Percentiles rank a stretch among this genome's conserved stretches.
These are phyloP conservation scores for Wickerhamomyces kurtzmanii DNA, from an alignment of 805 yeast genomes.

Conservation along the genomic window DNA sequence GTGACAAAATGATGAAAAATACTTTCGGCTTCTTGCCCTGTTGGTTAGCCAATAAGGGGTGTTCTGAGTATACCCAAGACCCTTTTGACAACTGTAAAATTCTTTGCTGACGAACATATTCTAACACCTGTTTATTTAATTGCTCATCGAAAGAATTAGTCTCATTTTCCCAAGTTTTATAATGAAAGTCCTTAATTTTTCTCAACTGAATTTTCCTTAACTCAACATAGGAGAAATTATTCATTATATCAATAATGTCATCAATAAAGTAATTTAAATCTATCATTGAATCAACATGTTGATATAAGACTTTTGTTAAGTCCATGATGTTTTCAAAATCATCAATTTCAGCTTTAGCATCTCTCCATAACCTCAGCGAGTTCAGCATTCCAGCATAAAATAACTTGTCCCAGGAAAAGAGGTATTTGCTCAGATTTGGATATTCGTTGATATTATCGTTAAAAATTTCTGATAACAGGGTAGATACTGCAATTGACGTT, in stretches of 20 bases:
- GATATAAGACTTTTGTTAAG: slow-evolving; percentile 29
- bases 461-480: slow-evolving; percentile 16
- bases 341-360: slow-evolving; percentile 40
- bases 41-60: slow-evolving; percentile 26
- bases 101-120: slow-evolving; percentile 70
- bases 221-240: slow-evolving; percentile 31
- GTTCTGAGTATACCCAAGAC: slow-evolving; percentile 67
- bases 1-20: slow-evolving; percentile 54
- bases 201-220: slow-evolving; percentile 47
- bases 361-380: slow-evolving; percentile 56
- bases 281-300: slow-evolving; percentile 16
- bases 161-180: slow-evolving; percentile 32
- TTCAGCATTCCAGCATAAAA: slow-evolving; percentile 47
- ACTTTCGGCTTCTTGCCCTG: slow-evolving; percentile 24
- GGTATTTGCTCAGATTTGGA: slow-evolving; percentile 28
- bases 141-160: slow-evolving; percentile 37
- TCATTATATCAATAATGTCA: slow-evolving; percentile 33
- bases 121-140: slow-evolving; percentile 47
- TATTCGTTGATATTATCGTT: slow-evolving; percentile 11
- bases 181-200: slow-evolving; percentile 25
- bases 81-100: slow-evolving; percentile 65
- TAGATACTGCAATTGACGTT: slow-evolving; percentile 23
- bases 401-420: slow-evolving; percentile 43
- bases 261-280: slow-evolving; percentile 22
- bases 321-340: slow-evolving; percentile 43